A percentile compares a stretch with the other conserved stretches of the same genome.
Conservation (phyloP, 23 red algal species). For the Gracilaria gracilis region DNA sequence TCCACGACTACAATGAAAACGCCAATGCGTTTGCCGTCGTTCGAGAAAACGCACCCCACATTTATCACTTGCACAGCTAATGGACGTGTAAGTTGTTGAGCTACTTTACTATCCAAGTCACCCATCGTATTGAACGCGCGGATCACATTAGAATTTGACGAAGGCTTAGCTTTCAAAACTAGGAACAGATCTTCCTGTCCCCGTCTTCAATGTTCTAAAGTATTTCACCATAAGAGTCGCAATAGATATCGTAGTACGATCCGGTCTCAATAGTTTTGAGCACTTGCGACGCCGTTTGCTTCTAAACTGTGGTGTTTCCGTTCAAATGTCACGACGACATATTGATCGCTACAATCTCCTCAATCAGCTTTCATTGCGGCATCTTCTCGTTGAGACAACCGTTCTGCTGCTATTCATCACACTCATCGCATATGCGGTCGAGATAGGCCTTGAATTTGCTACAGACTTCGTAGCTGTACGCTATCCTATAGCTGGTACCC, state of each 20-base stretch:
- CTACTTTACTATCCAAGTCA: too few relatives aligned
- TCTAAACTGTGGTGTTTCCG: not conserved
- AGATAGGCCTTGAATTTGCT: conserved; percentile 6
- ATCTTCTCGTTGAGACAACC: not conserved
- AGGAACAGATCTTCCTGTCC: not conserved
- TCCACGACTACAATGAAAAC: too few relatives aligned
- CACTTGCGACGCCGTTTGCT: not conserved
- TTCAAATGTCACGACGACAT: not conserved
- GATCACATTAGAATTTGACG: too few relatives aligned
- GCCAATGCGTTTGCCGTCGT: too few relatives aligned
- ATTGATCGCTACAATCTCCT: conserved; percentile 15
- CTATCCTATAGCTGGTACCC: not conserved
- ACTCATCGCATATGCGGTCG: not conserved
- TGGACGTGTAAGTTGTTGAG: too few relatives aligned
- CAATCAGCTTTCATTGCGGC: not conserved
- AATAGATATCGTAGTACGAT: not conserved
- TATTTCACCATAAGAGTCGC: not conserved
- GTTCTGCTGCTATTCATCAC: not conserved
- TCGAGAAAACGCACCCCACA: too few relatives aligned
- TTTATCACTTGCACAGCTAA: too few relatives aligned
- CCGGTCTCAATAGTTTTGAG: conserved; percentile 4
- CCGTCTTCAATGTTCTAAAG: conserved; percentile 15
- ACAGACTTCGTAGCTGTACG: not conserved
- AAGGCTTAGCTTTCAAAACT: too few relatives aligned
- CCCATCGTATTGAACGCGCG: too few relatives aligned